Conservation (phyloP, 2,329 filamentous ascomycete species). For the Rhynchosporium graminicola region DNA sequence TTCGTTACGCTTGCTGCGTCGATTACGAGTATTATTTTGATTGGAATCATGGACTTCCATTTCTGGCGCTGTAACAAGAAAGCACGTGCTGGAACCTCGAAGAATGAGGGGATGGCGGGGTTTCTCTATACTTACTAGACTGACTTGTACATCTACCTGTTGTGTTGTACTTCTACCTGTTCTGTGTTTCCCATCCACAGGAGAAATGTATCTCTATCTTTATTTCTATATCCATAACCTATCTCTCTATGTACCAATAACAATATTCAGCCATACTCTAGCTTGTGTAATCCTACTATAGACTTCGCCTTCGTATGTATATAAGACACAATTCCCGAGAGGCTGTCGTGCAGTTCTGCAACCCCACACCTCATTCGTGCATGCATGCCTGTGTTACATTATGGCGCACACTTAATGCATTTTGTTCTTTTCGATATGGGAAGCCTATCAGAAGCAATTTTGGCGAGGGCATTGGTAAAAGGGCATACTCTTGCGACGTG, state of each 20-base stretch:
- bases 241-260: too few relatives aligned
- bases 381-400: not conserved
- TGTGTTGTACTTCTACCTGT: too few relatives aligned
- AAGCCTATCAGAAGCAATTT: not conserved
- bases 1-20: slow-evolving; percentile 15
- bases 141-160: too few relatives aligned
- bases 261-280: too few relatives aligned
- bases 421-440: not conserved
- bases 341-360: too few relatives aligned
- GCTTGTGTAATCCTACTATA: too few relatives aligned
- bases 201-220: not conserved
- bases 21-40: not conserved
- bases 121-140: slow-evolving; percentile 16
- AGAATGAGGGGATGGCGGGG: slow-evolving; percentile 10
- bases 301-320: too few relatives aligned
- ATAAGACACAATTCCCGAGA: too few relatives aligned
- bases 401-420: not conserved
- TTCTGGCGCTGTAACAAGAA: slow-evolving; percentile 18
- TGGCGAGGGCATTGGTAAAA: not conserved
- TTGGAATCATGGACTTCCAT: slow-evolving; percentile 13
- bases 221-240: not conserved
- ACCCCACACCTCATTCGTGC: slow-evolving; percentile 2
- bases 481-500: slow-evolving; percentile 4
- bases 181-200: not conserved
- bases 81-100: slow-evolving; percentile 8